A percentile compares a stretch with the other conserved stretches of the same genome.
These are phyloP conservation scores for Elsinoe fawcettii DNA, from an alignment of 2,329 filamentous ascomycete species.

Conservation along the genomic window DNA sequence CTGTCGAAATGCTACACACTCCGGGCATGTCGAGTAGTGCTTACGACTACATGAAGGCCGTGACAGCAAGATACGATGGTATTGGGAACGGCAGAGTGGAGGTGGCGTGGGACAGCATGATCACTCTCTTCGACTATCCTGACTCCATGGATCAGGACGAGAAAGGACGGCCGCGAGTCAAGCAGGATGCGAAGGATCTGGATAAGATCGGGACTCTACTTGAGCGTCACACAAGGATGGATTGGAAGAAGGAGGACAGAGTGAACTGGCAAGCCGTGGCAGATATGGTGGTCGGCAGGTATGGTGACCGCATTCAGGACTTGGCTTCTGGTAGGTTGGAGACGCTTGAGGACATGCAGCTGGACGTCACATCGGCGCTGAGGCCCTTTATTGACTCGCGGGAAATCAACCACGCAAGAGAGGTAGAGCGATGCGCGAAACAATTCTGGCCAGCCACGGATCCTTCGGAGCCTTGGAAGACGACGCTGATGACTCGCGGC, in stretches of 20 bases:
- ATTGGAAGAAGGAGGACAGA: not conserved
- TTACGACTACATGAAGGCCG: slow-evolving; percentile 33
- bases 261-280: slow-evolving; percentile 60
- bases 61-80: slow-evolving; percentile 37
- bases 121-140: slow-evolving; percentile 39
- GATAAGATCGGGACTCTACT: slow-evolving; percentile 13
- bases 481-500: not conserved
- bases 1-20: slow-evolving; percentile 19
- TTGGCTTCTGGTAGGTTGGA: slow-evolving; percentile 24
- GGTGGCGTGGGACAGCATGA: slow-evolving; percentile 43
- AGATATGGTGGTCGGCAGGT: slow-evolving; percentile 59
- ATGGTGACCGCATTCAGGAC: slow-evolving; percentile 47
- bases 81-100: slow-evolving; percentile 38
- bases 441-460: slow-evolving; percentile 34
- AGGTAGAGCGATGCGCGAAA: slow-evolving; percentile 41
- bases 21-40: slow-evolving; percentile 1
- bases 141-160: slow-evolving; percentile 30
- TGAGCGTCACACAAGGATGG: slow-evolving; percentile 20
- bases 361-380: slow-evolving; percentile 26
- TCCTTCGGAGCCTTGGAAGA: slow-evolving; percentile 17
- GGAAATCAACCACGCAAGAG: slow-evolving; percentile 31
- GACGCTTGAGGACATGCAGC: slow-evolving; percentile 21
- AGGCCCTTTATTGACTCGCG: slow-evolving; percentile 35
- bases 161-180: slow-evolving; percentile 33
- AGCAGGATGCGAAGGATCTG: slow-evolving; percentile 25